Evolutionary conservation across 352 stramenopile genomes (phyloP).

Genomic region (Phytophthora fragariaefolia): DNA sequence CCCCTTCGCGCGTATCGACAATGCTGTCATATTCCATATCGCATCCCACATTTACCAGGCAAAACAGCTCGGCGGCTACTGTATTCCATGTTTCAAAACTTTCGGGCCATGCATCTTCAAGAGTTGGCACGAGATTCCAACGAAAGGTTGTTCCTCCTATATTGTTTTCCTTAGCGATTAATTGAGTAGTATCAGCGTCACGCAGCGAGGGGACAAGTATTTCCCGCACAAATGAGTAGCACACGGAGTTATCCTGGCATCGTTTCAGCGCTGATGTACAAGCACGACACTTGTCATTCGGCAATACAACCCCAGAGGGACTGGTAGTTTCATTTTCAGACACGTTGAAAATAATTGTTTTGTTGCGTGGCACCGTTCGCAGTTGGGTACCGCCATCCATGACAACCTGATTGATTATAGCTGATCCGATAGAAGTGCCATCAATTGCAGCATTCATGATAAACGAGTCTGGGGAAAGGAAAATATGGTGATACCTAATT

Average conservation of each 20-base stretch:
- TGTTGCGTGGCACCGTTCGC: slow-evolving; percentile 8
- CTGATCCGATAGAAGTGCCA: slow-evolving; percentile 1
- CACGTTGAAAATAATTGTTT: slow-evolving; percentile 5
- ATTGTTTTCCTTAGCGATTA: too few species aligned
- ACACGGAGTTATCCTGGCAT: not conserved
- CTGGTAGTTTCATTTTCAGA: not conserved
- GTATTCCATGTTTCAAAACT: not conserved
- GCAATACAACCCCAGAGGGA: not conserved
- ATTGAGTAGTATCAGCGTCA: not conserved
- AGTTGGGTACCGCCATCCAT: slow-evolving; percentile 24
- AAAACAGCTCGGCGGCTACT: not conserved
- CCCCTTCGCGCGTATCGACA: not conserved
- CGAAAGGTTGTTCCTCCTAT: too few species aligned
- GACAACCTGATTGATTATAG: slow-evolving; percentile 18
- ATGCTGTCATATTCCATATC: not conserved
- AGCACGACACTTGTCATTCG: not conserved
- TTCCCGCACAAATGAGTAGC: not conserved
- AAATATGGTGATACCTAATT: slow-evolving; percentile 25
- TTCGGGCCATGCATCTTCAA: not conserved
- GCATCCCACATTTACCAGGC: not conserved
- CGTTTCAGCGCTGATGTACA: not conserved
- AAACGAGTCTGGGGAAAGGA: slow-evolving; percentile 11
- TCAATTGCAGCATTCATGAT: not conserved
- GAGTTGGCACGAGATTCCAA: not conserved
- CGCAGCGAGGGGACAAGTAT: not conserved